A percentile compares a stretch with the other conserved stretches of the same genome.
Conservation (phyloP, 2,329 filamentous ascomycete species). For the Fusarium anguioides region DNA sequence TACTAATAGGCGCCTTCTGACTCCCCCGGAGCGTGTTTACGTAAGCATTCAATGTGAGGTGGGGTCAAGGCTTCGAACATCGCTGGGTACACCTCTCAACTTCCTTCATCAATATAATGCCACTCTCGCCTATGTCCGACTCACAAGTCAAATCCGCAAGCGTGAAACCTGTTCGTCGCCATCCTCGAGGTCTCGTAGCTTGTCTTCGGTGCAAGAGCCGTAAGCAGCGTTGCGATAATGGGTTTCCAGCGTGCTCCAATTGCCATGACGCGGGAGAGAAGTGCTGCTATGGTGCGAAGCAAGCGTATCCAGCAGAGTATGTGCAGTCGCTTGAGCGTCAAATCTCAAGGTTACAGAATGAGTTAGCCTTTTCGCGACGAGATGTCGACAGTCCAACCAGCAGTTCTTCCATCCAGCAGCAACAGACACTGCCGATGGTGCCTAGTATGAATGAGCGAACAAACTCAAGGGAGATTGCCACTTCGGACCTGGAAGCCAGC, state of each 20-base stretch:
- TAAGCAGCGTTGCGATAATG: slow-evolving; percentile 6
- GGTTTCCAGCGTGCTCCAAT: slow-evolving; percentile 1
- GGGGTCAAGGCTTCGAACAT: no score
- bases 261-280: background rate
- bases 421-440: background rate
- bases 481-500: slow-evolving; percentile 8
- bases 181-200: background rate
- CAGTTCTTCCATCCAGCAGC: background rate
- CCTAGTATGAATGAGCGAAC: background rate
- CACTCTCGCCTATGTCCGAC: background rate
- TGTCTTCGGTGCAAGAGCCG: slow-evolving; percentile 8
- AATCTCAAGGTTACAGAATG: background rate
- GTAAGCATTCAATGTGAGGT: no score
- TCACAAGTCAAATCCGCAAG: background rate
- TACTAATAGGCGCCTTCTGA: no score
- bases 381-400: background rate
- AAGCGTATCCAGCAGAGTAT: background rate
- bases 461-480: background rate
- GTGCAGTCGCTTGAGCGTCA: background rate
- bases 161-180: background rate
- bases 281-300: slow-evolving; percentile 4
- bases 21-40: no score
- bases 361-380: background rate
- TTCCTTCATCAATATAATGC: background rate
- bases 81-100: no score